Base-by-base conservation (phyloP, 2,329 filamentous ascomycete genomes). In the Aspergillus sp. region DNA sequence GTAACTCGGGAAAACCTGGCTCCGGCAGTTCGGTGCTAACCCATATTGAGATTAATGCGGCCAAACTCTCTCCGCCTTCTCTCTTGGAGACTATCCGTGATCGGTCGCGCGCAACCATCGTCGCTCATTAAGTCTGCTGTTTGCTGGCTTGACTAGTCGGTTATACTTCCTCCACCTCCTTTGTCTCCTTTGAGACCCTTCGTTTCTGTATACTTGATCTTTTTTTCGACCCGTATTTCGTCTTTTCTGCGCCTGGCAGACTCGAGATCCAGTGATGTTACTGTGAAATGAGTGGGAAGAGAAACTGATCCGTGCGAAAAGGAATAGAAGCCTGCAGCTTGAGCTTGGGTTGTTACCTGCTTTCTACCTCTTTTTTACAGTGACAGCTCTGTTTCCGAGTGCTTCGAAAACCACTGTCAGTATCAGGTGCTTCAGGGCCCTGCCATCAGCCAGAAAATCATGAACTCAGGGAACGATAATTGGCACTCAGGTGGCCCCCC, bases 401-500 rank as follows among this genome's bases (percentile, higher is more conserved):
- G 33, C 42, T 19, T 40, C 17, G 24, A 40, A 24, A n/a, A 27
- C 33, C 24, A 30, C 22, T 49, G 19, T 40, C n/a, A 34, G 37
- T 45, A 37, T 50, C 19, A 42, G 19, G 37, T 55, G 60, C 41
- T 57, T 19, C 51, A 54, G 45, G 41, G 24, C 44, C 51, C 39
- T 39, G 46, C 67, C 66, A 57, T 48, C 46, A 49, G 69, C 67
- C 66, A 57, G 55, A 51, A 62, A 57, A 71, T 57, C 59, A 77
- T 77, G 75, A 77, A 77, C 64, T 68, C 75, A 64, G 75, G 73
- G 61, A 76, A 73, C 64, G 75, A 77, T 71, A 73, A 68, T 58
- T 77, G 75, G 75, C 74, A 77, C 66, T 71, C 71, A 51, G 71
- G 71, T 67, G 73, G 74, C 54, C 73, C 73, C 49, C 75, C 74